Base-by-base conservation (phyloP, 495 filamentous ascomycete species). In the Penicillium maclennaniae region DNA sequence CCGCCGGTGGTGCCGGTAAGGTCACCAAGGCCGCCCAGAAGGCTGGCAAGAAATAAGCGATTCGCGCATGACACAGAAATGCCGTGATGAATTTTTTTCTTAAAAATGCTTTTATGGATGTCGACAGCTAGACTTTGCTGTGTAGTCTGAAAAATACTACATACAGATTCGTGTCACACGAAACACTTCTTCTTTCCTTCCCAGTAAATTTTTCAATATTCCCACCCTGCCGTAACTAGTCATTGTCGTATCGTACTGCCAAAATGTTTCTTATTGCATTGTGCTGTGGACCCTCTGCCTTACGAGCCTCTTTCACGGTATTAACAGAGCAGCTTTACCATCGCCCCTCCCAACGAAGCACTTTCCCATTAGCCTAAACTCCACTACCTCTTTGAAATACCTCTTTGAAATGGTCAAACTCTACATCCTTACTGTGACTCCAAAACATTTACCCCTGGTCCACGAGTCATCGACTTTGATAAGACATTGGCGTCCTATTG, bases 21-120 rank as follows among this genome's bases (percentile, higher is more conserved):
- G 88, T 90, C 70, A 89, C 86, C 74, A 88, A 87, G 71, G 82
- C 83, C 60, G 83, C 82, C 69, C 69, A 76, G 68, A 86, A 85
- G 77, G 83, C 80, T 68, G 74, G 71, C 61, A 86, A 86, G 83
- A 86, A 86, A 77, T 86, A 86, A 74, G 55, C 59, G 62, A 56
- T 65, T 62, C 58, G 55, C 65, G 62, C 49, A 67, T 67, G 61
- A 67, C 41, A 16, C 45, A 49, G 61, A 56, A 51, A 67, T 54
- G 63, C 63, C 63, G 61, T 67, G 63, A 67, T 67, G 63, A 67
- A 49, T 67, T 58, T 63, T 59, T 62, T 56, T 52, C 51, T 55
- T 50, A 64, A 67, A 66, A 67, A 65, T 53, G 54, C 50, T 67
- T 34, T 56, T 56, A 53, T 61, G 55, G 61, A 60, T 59, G 48